phyloP scores from a whole-genome alignment of 2,329 filamentous ascomycete species.

The Alternaria ventricosa region DNA sequence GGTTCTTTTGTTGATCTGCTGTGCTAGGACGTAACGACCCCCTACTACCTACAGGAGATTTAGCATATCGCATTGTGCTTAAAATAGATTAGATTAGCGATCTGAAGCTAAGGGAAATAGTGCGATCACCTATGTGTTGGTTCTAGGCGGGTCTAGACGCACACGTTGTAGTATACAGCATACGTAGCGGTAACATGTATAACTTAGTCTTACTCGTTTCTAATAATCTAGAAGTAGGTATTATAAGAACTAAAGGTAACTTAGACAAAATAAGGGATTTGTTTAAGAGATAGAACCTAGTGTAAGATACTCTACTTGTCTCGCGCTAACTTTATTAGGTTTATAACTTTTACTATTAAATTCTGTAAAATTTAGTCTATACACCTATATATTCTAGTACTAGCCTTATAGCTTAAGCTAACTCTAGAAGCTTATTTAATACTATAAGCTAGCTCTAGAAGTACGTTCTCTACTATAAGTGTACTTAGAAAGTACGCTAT shows the following conservation, averaged over 20 bases:
- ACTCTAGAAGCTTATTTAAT: too few species aligned
- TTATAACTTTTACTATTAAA: too few species aligned
- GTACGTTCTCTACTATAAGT: too few species aligned
- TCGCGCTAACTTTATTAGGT: too few species aligned
- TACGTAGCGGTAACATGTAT: constrained; percentile 65
- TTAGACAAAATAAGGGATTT: constrained; percentile 66
- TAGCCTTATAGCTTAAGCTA: too few species aligned
- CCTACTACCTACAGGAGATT: constrained; percentile 63
- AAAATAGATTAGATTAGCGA: constrained; percentile 60
- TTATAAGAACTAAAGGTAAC: constrained; percentile 61
- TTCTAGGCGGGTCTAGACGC: constrained; percentile 70
- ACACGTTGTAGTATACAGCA: constrained; percentile 68
- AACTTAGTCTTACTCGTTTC: constrained; percentile 72
- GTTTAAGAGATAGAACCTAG: constrained; percentile 70
- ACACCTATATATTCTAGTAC: too few species aligned
- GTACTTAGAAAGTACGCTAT: too few species aligned
- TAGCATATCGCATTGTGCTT: constrained; percentile 70
- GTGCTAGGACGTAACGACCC: constrained; percentile 26
- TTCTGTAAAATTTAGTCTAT: too few species aligned
- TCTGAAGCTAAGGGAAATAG: constrained; percentile 58
- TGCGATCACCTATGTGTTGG: constrained; percentile 60
- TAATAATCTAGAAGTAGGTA: too few species aligned
- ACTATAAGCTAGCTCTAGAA: too few species aligned
- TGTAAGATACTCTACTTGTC: constrained; percentile 46
- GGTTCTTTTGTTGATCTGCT: constrained; percentile 62